Base-by-base conservation (phyloP, 768 basidiomycete species). In the Phylloporus sp. region DNA sequence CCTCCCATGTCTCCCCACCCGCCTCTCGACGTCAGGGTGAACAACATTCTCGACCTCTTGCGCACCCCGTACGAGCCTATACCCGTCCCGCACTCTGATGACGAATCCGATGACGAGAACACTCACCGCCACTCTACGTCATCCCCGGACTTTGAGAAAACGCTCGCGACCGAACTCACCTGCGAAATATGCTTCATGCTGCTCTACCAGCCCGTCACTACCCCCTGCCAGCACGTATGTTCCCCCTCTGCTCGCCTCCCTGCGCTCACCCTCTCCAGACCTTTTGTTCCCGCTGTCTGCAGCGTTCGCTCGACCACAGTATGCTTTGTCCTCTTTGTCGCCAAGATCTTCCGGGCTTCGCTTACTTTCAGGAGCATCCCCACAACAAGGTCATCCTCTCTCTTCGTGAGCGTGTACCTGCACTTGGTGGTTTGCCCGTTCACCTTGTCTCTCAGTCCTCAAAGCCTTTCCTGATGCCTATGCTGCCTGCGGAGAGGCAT, bases 111-210 rank as follows among this genome's bases (percentile, higher is more conserved):
- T 45, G 53, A 58, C 23, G 64, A 71, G 31, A 44, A 48, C 63
- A 43, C 62, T 64, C 64, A 22, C 66, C 36, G 28, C 32, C 15
- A 32, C 32, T 36, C 55, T 7, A 44, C 68, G 60, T 42, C 66
- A 68, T 55, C 64, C 26, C 67, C 70, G 47, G 66, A 69, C 39
- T 78, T 87, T 52, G 76, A 82, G 61, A 86, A 86, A 64, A 79
- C 82, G 24, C 75, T 88, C 47, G n/a, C 46, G 12, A 60, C 77
- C 11, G 87, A 94, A 58, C 76, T 95, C 49, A 85, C 82, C 18
- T 98, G 95, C 68, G 89, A 94, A 68, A 94, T 98, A 29, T 98
- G 95, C 71, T 88, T 88, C 64, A 78, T 79, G 63, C 72, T 97
- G 34, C 75, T 94, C 57, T 84, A 84, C 70, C 83, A 91, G 56